Evolutionary conservation across 768 basidiomycete species (phyloP).

Genomic region (Gautieria morchelliformis): DNA sequence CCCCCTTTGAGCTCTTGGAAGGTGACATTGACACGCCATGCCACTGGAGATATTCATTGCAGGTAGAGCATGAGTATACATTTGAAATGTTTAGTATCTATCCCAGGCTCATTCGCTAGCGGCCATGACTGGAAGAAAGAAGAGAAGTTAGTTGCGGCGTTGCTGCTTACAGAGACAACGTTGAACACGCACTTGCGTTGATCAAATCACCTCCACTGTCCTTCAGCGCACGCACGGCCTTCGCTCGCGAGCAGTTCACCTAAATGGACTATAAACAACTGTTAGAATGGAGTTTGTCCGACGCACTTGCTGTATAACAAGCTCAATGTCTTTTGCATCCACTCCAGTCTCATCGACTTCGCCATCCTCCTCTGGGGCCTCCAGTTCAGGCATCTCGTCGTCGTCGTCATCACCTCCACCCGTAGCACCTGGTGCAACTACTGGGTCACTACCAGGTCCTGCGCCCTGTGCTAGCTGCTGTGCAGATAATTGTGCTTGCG

Average conservation of each 20-base stretch:
- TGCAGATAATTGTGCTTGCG: conserved; percentile 64
- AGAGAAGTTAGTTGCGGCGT: conserved; percentile 12
- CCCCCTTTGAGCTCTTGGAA: too few relatives aligned
- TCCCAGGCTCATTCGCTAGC: conserved; percentile 50
- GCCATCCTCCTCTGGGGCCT: conserved; percentile 73
- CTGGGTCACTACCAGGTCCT: conserved; percentile 23
- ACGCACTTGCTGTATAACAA: conserved; percentile 62
- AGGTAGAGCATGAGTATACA: too few relatives aligned
- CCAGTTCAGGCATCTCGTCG: conserved; percentile 78
- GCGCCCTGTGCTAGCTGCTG: conserved; percentile 62
- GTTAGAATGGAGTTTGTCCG: background rate
- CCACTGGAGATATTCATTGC: too few relatives aligned
- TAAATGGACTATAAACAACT: conserved; percentile 23
- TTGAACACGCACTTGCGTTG: conserved; percentile 71
- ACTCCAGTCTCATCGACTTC: conserved; percentile 80
- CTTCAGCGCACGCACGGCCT: conserved; percentile 84
- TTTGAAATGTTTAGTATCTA: too few relatives aligned
- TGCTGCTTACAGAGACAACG: background rate
- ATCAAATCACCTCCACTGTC: conserved; percentile 91
- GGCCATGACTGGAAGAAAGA: conserved; percentile 73
- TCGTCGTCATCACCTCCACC: conserved; percentile 50
- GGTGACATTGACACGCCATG: too few relatives aligned
- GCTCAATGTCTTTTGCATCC: conserved; percentile 89
- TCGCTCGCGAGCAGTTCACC: conserved; percentile 84
- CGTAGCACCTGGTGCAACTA: conserved; percentile 17